Conservation (phyloP, 805 yeast genomes). For the Starmerella sirachaensis region DNA sequence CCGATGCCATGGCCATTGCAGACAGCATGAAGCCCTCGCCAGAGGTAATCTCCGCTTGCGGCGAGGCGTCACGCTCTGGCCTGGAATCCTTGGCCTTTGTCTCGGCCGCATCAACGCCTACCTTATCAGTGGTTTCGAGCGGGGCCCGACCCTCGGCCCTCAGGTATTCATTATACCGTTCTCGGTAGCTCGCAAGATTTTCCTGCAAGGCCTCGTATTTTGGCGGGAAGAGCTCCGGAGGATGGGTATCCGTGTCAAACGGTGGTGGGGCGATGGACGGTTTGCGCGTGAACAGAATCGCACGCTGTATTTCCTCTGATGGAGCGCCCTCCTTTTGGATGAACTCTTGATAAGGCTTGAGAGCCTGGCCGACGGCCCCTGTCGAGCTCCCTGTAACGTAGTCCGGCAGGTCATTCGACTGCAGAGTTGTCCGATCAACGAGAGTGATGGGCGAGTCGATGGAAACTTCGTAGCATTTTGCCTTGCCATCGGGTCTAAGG, state of each 20-base stretch:
- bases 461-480: slow-evolving; percentile 87
- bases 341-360: slow-evolving; percentile 19
- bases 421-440: slow-evolving; percentile 46
- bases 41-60: too few relatives aligned
- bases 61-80: too few relatives aligned
- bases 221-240: slow-evolving; percentile 31
- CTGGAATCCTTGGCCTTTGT: too few relatives aligned
- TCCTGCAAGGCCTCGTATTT: slow-evolving; percentile 17
- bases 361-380: slow-evolving; percentile 11
- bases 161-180: slow-evolving; percentile 18
- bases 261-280: slow-evolving; percentile 57
- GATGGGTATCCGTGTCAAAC: slow-evolving; percentile 36
- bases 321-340: slow-evolving; percentile 13
- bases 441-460: slow-evolving; percentile 91
- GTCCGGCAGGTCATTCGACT: slow-evolving; percentile 30
- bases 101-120: too few relatives aligned
- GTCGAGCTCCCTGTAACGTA: slow-evolving; percentile 19
- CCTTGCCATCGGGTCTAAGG: slow-evolving; percentile 36
- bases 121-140: too few relatives aligned
- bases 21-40: too few relatives aligned
- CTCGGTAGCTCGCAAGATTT: slow-evolving; percentile 15
- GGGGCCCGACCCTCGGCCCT: slow-evolving; percentile 2
- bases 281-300: slow-evolving; percentile 42
- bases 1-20: too few relatives aligned
- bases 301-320: slow-evolving; percentile 23